Evolutionary conservation across 2,329 filamentous ascomycete species (phyloP).

Genomic region (Nothomitra cinnamomea): DNA sequence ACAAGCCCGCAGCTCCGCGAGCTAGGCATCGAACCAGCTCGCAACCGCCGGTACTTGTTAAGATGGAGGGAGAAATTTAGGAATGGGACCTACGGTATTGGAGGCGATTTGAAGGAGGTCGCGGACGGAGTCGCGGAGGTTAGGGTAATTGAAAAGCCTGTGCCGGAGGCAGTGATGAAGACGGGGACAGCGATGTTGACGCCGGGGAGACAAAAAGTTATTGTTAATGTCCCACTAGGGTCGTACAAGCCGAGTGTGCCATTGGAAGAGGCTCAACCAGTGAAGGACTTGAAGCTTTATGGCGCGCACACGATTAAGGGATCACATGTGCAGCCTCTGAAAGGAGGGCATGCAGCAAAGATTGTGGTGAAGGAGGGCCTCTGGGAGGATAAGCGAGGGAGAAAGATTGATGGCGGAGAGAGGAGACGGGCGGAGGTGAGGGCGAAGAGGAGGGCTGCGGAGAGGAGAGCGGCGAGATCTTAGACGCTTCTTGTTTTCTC

Average conservation of each 20-base stretch:
- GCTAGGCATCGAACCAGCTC: slow-evolving; percentile 71
- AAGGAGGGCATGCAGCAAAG: slow-evolving; percentile 44
- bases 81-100: slow-evolving; percentile 59
- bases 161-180: slow-evolving; percentile 9
- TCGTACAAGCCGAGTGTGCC: slow-evolving; percentile 22
- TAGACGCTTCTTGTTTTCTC: not conserved
- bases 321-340: slow-evolving; percentile 52
- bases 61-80: slow-evolving; percentile 78
- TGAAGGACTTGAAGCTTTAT: slow-evolving; percentile 49
- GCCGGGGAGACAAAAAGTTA: slow-evolving; percentile 36
- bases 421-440: slow-evolving; percentile 70
- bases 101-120: slow-evolving; percentile 69
- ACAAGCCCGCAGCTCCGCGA: slow-evolving; percentile 62
- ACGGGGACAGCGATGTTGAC: slow-evolving; percentile 32
- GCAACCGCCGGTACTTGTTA: slow-evolving; percentile 67
- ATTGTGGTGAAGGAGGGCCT: slow-evolving; percentile 68
- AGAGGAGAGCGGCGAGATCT: slow-evolving; percentile 30
- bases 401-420: slow-evolving; percentile 94
- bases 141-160: slow-evolving; percentile 37
- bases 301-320: slow-evolving; percentile 56
- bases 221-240: slow-evolving; percentile 41
- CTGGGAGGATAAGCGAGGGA: slow-evolving; percentile 77
- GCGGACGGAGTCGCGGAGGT: slow-evolving; percentile 40
- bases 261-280: slow-evolving; percentile 30
- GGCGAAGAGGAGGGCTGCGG: slow-evolving; percentile 67